Evolutionary conservation across 164 flowering plant genomes (phyloP).

Genomic region (Umbilicus rupestris): DNA sequence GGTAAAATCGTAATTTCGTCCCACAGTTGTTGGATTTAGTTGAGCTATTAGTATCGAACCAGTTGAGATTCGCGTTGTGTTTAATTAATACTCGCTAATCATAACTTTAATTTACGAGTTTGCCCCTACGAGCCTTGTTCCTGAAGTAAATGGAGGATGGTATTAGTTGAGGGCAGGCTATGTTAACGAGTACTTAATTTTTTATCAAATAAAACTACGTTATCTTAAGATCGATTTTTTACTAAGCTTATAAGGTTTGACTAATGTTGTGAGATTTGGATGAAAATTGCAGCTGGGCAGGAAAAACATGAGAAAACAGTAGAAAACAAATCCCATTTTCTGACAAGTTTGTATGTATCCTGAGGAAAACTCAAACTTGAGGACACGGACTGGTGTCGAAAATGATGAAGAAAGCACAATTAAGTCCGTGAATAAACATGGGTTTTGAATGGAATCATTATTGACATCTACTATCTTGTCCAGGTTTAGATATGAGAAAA

Average conservation of each 20-base stretch:
- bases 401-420: not conserved
- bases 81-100: not conserved
- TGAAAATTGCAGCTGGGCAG: not conserved
- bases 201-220: no score
- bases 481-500: not conserved
- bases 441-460: not conserved
- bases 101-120: not conserved
- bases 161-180: no score
- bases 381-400: not conserved
- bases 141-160: not conserved
- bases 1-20: not conserved
- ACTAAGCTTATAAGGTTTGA: not conserved
- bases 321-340: not conserved
- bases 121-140: not conserved
- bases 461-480: slow-evolving; percentile 5
- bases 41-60: not conserved
- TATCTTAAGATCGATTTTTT: no score
- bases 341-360: not conserved
- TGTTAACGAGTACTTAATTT: no score
- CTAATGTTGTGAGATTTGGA: not conserved
- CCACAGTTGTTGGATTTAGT: not conserved
- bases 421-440: slow-evolving; percentile 7
- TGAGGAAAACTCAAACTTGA: not conserved
- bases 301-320: not conserved
- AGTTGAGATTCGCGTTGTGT: not conserved